Conservation (phyloP, 495 filamentous ascomycete species). For the Podospora australis region DNA sequence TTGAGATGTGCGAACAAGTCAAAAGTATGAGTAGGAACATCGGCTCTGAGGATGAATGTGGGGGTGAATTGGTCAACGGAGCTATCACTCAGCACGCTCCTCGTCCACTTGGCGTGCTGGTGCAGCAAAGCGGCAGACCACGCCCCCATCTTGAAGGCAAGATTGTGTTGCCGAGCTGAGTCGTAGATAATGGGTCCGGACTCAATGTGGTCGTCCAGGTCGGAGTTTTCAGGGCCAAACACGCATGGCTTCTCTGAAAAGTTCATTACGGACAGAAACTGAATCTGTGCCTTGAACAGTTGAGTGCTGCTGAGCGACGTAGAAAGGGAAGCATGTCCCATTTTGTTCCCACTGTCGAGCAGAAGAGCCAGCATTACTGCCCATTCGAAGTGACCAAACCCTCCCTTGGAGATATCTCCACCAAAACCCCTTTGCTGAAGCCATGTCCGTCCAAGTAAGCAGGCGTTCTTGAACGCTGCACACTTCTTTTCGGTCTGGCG, state of each 20-base stretch:
- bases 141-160: slow-evolving; percentile 84
- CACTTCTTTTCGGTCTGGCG: slow-evolving; percentile 59
- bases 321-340: slow-evolving; percentile 63
- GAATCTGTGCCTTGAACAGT: slow-evolving; percentile 84
- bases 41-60: slow-evolving; percentile 68
- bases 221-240: slow-evolving; percentile 32
- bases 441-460: slow-evolving; percentile 81
- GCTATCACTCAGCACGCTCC: slow-evolving; percentile 68
- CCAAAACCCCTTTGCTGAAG: slow-evolving; percentile 79
- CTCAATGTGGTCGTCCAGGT: slow-evolving; percentile 30
- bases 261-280: slow-evolving; percentile 70
- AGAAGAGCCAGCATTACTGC: slow-evolving; percentile 69
- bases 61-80: slow-evolving; percentile 72
- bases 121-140: slow-evolving; percentile 71
- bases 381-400: slow-evolving; percentile 95
- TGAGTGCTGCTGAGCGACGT: slow-evolving; percentile 83
- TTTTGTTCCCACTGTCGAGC: slow-evolving; percentile 64
- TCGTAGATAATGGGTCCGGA: slow-evolving; percentile 55
- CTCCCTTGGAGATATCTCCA: slow-evolving; percentile 60
- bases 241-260: slow-evolving; percentile 56
- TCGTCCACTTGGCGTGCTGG: slow-evolving; percentile 62
- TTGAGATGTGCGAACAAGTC: slow-evolving; percentile 50
- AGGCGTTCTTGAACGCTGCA: slow-evolving; percentile 70
- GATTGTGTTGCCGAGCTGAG: slow-evolving; percentile 62
- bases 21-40: slow-evolving; percentile 62